These are phyloP conservation scores for Teratosphaeria gauchensis DNA, from an alignment of 2,329 filamentous ascomycete genomes.

Conservation along the genomic window DNA sequence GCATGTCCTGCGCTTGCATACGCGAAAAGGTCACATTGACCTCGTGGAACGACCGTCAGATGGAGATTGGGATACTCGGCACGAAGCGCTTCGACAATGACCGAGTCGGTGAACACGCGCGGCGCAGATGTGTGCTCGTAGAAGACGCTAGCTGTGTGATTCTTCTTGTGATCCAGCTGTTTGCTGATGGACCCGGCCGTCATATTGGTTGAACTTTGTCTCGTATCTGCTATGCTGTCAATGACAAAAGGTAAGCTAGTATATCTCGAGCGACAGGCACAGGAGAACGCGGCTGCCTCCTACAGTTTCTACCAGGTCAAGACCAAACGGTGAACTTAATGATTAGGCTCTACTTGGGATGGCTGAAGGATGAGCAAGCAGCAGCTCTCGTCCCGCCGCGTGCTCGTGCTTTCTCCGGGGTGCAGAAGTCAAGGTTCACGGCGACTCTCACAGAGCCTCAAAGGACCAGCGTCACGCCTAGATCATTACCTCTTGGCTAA, in stretches of 20 bases:
- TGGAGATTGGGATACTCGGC: slow-evolving; percentile 37
- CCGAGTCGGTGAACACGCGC: slow-evolving; percentile 34
- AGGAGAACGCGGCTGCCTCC: too few relatives aligned
- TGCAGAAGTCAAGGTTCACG: too few relatives aligned
- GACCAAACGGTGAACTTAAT: too few relatives aligned
- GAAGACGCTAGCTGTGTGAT: slow-evolving; percentile 30
- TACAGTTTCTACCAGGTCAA: too few relatives aligned
- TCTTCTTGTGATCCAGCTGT: slow-evolving; percentile 14
- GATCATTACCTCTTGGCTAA: too few relatives aligned
- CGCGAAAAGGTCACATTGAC: slow-evolving; percentile 29
- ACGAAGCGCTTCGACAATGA: slow-evolving; percentile 36
- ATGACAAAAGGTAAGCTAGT: neutral
- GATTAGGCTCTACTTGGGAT: too few relatives aligned
- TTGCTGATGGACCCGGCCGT: slow-evolving; percentile 4
- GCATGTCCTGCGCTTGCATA: slow-evolving; percentile 36
- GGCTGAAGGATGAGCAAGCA: too few relatives aligned
- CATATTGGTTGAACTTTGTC: slow-evolving; percentile 2
- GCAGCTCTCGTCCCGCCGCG: too few relatives aligned
- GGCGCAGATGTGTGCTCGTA: slow-evolving; percentile 35
- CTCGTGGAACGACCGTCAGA: slow-evolving; percentile 30
- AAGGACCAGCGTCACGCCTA: too few relatives aligned
- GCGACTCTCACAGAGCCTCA: too few relatives aligned
- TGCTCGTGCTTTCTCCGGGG: too few relatives aligned
- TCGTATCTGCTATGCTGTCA: too few relatives aligned
- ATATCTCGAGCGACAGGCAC: neutral